phyloP scores from a whole-genome alignment of 2,329 filamentous ascomycete genomes.

The Fusarium torulosum region DNA sequence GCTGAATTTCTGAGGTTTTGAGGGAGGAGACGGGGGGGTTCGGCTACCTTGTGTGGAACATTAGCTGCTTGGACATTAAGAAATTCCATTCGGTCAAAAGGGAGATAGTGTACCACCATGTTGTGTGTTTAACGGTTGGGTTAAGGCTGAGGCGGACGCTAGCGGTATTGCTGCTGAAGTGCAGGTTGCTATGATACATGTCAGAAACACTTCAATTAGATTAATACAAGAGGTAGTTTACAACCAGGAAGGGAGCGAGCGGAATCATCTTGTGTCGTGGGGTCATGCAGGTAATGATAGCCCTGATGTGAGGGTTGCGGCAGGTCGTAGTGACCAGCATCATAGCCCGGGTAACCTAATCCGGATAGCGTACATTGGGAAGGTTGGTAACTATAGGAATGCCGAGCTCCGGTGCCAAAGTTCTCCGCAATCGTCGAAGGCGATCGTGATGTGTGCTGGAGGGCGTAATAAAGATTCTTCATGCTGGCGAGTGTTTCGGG shows the following conservation, averaged over 20 bases:
- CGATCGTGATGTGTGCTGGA: too few species aligned
- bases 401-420: too few species aligned
- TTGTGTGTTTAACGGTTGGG: too few species aligned
- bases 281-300: constrained; percentile 65
- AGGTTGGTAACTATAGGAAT: too few species aligned
- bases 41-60: constrained; percentile 46
- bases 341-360: constrained; percentile 68
- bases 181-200: constrained; percentile 54
- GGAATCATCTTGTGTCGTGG: neutral
- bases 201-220: neutral
- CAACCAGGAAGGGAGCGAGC: too few species aligned
- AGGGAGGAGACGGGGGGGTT: constrained; percentile 73
- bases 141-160: constrained; percentile 45
- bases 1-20: constrained; percentile 78
- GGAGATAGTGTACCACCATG: constrained; percentile 24
- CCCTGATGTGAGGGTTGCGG: constrained; percentile 54
- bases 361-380: too few species aligned
- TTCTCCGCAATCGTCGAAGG: too few species aligned
- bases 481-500: neutral
- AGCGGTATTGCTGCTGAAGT: constrained; percentile 58
- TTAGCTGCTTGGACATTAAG: too few species aligned
- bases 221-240: too few species aligned
- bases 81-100: neutral
- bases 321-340: constrained; percentile 59
- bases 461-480: too few species aligned